Percentiles rank a stretch among this genome's conserved stretches.
These are phyloP conservation scores for Umbelopsis sp. DNA, from an alignment of 192 early-diverging fungal genomes.

Conservation along the genomic window DNA sequence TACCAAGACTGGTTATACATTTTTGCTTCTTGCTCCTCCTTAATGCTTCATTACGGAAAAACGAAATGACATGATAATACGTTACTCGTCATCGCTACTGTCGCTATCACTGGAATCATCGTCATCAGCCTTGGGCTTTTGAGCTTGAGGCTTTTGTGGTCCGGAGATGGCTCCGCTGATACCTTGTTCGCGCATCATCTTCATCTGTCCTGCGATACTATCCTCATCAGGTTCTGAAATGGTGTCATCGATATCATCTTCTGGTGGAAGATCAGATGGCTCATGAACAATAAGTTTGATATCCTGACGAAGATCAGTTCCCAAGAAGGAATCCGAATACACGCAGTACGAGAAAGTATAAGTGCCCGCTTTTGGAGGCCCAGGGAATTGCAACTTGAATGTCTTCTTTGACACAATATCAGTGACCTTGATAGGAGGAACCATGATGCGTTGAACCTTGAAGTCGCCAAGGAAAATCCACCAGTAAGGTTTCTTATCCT, in stretches of 20 bases:
- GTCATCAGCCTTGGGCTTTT: slow-evolving; percentile 9
- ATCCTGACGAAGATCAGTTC: slow-evolving; percentile 80
- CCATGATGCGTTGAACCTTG: slow-evolving; percentile 82
- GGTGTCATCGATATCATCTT: slow-evolving; percentile 83
- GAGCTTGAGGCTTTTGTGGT: slow-evolving; percentile 16
- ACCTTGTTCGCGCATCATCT: slow-evolving; percentile 80
- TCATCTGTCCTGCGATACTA: slow-evolving; percentile 95
- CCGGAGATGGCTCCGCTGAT: slow-evolving; percentile 56
- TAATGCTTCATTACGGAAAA: background rate
- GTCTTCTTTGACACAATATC: slow-evolving; percentile 70
- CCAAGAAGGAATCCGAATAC: slow-evolving; percentile 88
- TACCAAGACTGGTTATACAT: background rate
- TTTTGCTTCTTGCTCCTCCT: background rate
- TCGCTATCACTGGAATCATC: slow-evolving; percentile 25
- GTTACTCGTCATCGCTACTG: slow-evolving; percentile 29
- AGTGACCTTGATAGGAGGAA: slow-evolving; percentile 74
- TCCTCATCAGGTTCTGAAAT: slow-evolving; percentile 98
- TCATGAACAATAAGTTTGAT: slow-evolving; percentile 78
- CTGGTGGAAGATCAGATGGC: slow-evolving; percentile 71
- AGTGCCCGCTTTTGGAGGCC: slow-evolving; percentile 82
- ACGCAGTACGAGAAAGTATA: slow-evolving; percentile 83
- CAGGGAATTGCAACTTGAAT: slow-evolving; percentile 89
- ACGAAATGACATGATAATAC: background rate
- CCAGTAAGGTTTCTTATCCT: slow-evolving; percentile 83
- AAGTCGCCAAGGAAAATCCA: slow-evolving; percentile 90